These are phyloP conservation scores for Rhodotorula glutinis DNA, from an alignment of 1,284 basidiomycete genomes.

Conservation along the genomic window DNA sequence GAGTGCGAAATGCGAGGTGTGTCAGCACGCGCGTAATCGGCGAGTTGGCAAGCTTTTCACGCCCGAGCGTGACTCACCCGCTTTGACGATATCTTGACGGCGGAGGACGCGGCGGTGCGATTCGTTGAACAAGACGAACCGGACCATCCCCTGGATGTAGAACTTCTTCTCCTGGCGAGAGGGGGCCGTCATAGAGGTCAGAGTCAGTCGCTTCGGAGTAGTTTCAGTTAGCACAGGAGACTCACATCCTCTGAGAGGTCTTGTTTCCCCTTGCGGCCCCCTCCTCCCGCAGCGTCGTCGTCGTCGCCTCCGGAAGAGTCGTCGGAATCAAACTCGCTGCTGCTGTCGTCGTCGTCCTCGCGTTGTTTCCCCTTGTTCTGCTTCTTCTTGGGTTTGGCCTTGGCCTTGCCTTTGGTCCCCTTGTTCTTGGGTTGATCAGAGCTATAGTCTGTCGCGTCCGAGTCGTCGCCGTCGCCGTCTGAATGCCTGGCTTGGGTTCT, in stretches of 20 bases:
- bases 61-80: constrained; percentile 17
- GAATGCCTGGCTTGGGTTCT: neutral
- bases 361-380: neutral
- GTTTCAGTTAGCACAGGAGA: no score
- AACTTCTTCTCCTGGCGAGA: constrained; percentile 30
- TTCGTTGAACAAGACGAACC: constrained; percentile 34
- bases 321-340: constrained; percentile 1
- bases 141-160: constrained; percentile 27
- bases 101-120: constrained; percentile 18
- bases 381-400: neutral
- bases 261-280: constrained; percentile 2
- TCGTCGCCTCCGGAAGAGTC: neutral
- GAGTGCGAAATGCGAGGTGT: no score
- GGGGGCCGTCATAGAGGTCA: no score
- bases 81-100: constrained; percentile 31
- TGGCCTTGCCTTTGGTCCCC: neutral
- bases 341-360: constrained; percentile 7
- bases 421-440: neutral
- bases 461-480: neutral
- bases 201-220: no score
- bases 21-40: no score
- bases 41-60: no score
- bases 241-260: constrained; percentile 23
- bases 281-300: no score
- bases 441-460: constrained; percentile 17